Conservation (phyloP, 768 basidiomycete genomes). For the Tremella fuciformis region DNA sequence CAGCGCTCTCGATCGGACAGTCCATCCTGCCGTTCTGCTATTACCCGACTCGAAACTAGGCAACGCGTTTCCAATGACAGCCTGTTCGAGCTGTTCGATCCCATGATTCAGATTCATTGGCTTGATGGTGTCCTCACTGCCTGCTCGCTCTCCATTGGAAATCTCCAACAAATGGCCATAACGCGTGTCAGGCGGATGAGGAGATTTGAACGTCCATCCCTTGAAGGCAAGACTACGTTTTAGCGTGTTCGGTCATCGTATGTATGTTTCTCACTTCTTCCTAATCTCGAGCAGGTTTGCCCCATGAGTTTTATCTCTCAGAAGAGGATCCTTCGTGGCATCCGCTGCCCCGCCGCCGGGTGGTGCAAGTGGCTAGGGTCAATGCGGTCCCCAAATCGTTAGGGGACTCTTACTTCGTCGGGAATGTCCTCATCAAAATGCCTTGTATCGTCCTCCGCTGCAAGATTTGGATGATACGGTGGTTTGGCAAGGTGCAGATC, state of each 20-base stretch:
- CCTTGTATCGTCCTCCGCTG: conserved; percentile 76
- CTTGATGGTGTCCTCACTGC: conserved; percentile 1
- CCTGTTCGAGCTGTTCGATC: neutral
- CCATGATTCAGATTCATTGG: conserved; percentile 4
- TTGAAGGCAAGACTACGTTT: conserved; percentile 48
- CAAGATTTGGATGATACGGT: conserved; percentile 84
- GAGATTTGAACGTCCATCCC: conserved; percentile 52
- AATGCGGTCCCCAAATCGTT: neutral
- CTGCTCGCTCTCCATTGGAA: neutral
- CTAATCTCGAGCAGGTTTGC: conserved; percentile 81
- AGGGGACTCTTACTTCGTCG: conserved; percentile 64
- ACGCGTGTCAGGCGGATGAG: conserved; percentile 12
- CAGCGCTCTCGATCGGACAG: conserved; percentile 10
- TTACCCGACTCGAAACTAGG: too few relatives aligned
- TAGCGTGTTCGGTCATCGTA: neutral
- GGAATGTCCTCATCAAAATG: conserved; percentile 96
- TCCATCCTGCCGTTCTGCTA: neutral
- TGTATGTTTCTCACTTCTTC: conserved; percentile 57
- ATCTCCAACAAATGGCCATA: conserved; percentile 10
- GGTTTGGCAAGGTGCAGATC: conserved; percentile 76
- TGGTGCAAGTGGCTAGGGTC: conserved; percentile 72
- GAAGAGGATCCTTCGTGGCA: conserved; percentile 81
- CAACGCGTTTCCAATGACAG: neutral
- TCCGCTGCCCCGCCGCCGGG: conserved; percentile 76
- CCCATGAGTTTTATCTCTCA: conserved; percentile 80